Evolutionary conservation across 208 protist genomes (phyloP).

Genomic region (Wallacemonas sp.): DNA sequence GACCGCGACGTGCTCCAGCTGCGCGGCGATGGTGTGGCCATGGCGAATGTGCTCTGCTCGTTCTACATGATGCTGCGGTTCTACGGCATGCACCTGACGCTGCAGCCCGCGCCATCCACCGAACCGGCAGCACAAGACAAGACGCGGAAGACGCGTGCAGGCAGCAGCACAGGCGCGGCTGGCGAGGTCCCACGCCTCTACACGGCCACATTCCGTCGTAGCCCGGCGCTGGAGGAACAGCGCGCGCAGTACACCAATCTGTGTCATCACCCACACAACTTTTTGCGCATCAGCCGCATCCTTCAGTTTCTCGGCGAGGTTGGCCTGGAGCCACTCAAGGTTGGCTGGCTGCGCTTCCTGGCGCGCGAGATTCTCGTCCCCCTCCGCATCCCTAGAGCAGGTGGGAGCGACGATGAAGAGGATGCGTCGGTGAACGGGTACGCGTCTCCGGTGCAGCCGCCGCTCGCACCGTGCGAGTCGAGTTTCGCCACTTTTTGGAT

Average conservation of each 20-base stretch:
- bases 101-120: not conserved
- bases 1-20: constrained; percentile 45
- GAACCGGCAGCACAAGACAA: not conserved
- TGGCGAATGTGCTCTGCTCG: constrained; percentile 39
- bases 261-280: constrained; percentile 49
- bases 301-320: constrained; percentile 73
- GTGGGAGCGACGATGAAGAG: not conserved
- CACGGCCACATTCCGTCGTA: constrained; percentile 18
- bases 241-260: constrained; percentile 49
- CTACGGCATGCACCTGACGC: constrained; percentile 61
- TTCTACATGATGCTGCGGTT: constrained; percentile 79
- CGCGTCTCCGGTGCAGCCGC: constrained; percentile 1
- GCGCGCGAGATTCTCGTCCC: constrained; percentile 42
- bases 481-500: constrained; percentile 38
- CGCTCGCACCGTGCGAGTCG: constrained; percentile 20
- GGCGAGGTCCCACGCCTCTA: not conserved
- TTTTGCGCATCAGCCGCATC: constrained; percentile 74
- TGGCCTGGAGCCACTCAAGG: constrained; percentile 61
- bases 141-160: not conserved
- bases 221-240: constrained; percentile 10
- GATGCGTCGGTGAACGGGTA: not conserved
- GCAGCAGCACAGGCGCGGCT: not conserved
- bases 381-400: not conserved
- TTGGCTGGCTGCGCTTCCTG: constrained; percentile 54
- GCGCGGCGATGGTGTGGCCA: constrained; percentile 35